Conservation (phyloP, 768 basidiomycete species). For the Phlegmacium glaucopus region DNA sequence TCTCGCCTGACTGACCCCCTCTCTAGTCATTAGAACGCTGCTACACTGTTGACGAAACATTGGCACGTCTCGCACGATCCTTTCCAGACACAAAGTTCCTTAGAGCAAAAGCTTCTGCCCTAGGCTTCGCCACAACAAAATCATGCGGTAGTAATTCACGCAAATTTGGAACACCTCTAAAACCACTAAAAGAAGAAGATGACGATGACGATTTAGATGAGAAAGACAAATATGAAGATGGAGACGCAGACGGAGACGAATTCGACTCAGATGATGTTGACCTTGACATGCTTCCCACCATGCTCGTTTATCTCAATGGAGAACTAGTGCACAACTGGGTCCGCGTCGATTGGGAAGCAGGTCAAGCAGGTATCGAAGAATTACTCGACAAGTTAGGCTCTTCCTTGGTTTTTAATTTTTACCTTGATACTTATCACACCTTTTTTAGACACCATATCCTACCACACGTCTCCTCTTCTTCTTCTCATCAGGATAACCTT, state of each 20-base stretch:
- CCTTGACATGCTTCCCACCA: conserved; percentile 74
- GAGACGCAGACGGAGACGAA: conserved; percentile 41
- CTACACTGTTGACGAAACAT: conserved; percentile 61
- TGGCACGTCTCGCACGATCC: conserved; percentile 64
- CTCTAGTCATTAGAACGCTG: conserved; percentile 73
- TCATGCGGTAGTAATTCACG: conserved; percentile 16
- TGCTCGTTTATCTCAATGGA: conserved; percentile 76
- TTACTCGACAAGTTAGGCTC: conserved; percentile 55
- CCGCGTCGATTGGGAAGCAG: conserved; percentile 84
- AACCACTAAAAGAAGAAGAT: conserved; percentile 27
- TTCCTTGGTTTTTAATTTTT: neutral
- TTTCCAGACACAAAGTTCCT: conserved; percentile 77
- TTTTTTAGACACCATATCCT: conserved; percentile 23
- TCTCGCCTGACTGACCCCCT: conserved; percentile 1
- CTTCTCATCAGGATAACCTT: conserved; percentile 36
- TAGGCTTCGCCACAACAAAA: conserved; percentile 58
- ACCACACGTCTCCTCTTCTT: conserved; percentile 12
- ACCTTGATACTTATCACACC: neutral
- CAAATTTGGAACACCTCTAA: conserved; percentile 14
- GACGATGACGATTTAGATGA: conserved; percentile 45
- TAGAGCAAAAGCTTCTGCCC: conserved; percentile 69
- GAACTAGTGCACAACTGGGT: conserved; percentile 90
- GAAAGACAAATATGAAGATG: conserved; percentile 31
- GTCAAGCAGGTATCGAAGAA: conserved; percentile 62
- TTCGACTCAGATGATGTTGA: conserved; percentile 65